Conservation (phyloP, 2,329 filamentous ascomycete species). For the Aspergillus ibericus region DNA sequence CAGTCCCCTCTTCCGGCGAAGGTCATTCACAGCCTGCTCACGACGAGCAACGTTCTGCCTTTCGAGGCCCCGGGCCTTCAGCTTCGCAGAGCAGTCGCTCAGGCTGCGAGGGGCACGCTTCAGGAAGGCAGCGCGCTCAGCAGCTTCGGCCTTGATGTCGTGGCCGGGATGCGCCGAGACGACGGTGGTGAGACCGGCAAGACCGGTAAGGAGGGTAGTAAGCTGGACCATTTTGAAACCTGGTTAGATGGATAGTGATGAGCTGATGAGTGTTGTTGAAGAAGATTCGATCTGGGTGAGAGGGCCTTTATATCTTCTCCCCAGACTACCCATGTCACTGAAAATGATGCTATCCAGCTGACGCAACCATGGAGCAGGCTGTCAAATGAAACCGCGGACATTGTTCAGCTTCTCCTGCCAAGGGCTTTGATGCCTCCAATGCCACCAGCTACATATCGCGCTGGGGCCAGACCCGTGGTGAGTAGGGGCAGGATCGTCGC, state of each 20-base stretch:
- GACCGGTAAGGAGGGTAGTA: constrained; percentile 23
- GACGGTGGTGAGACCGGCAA: constrained; percentile 27
- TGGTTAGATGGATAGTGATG: neutral
- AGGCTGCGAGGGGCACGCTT: constrained; percentile 44
- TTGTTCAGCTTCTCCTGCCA: neutral
- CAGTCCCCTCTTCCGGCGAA: constrained; percentile 44
- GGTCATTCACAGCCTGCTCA: constrained; percentile 41
- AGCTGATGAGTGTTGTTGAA: neutral
- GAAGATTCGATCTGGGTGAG: neutral
- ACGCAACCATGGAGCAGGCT: neutral
- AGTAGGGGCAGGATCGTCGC: neutral
- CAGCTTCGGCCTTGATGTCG: constrained; percentile 50
- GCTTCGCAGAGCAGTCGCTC: constrained; percentile 48
- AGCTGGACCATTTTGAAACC: constrained; percentile 16
- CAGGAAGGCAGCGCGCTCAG: constrained; percentile 52
- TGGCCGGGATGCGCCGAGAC: constrained; percentile 52
- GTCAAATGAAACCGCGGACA: neutral
- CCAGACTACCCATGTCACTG: neutral
- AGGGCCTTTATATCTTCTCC: neutral
- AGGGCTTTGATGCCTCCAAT: neutral
- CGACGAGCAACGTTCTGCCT: constrained; percentile 49
- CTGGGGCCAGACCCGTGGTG: neutral
- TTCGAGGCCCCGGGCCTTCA: constrained; percentile 51
- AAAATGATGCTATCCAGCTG: neutral
- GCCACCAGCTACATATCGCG: neutral